Base-by-base conservation (phyloP, 139 green algal species). In the Chlorella sorokiniana region DNA sequence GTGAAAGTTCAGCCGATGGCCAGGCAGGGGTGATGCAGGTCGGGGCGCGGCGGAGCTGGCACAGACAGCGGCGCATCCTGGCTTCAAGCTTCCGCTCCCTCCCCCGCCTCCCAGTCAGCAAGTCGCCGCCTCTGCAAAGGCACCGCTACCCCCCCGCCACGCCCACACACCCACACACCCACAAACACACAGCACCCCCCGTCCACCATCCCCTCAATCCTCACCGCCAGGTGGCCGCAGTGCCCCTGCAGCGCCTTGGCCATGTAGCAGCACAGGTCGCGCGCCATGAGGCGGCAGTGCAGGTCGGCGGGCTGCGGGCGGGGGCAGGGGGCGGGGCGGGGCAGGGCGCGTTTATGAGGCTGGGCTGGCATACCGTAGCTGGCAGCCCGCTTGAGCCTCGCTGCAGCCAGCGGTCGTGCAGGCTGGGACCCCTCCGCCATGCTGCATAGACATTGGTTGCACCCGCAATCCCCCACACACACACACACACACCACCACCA, bases 171-270 rank as follows among this genome's bases (percentile, higher is more conserved):
- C 59, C 59, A 67, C 59, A n/a, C 59, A 42, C 8, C 63, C 41
- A 8, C 31, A 22, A n/a, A 42, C n/a, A 22, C 33, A 69, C 23
- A 42, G n/a, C 7, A 11, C n/a, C n/a, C n/a, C n/a, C n/a, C n/a
- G n/a, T n/a, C n/a, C n/a, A n/a, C n/a, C n/a, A n/a, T n/a, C n/a
- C n/a, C n/a, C n/a, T n/a, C n/a, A n/a, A n/a, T n/a, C 0, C 78
- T 69, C 78, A 84, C 69, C 79, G 69, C 69, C 38, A 79, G 54
- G 41, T 84, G 10, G 14, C 48, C 79, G 45, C 72, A 52, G 3
- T 69, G 54, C 25, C 69, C 69, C 54, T 72, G 79, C 69, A 84
- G 79, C 52, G 69, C 22, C 54, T 54, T 71, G 31, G 79, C 70
- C 1, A 41, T 11, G 68, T 78, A 79, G 79, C 69, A 78, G 1